Conservation (phyloP, 164 flowering plant species). For the Liquidambar formosana region DNA sequence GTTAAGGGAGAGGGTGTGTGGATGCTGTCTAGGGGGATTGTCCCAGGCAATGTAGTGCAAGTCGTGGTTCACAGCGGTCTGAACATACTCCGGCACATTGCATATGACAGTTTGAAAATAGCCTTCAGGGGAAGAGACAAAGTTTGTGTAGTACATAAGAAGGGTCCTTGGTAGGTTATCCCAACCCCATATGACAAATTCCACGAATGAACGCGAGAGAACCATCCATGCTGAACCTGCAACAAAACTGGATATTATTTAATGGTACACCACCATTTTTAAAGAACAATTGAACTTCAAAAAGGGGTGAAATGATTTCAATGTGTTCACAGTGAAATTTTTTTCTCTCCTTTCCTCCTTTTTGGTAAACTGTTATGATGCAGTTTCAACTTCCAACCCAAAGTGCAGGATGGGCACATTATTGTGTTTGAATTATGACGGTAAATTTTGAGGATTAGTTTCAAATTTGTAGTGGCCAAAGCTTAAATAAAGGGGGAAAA, state of each 20-base stretch:
- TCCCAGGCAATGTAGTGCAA: conserved; percentile 89
- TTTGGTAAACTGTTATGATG: no score
- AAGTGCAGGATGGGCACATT: no score
- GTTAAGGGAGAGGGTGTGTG: conserved; percentile 55
- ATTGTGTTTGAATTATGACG: no score
- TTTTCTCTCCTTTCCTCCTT: not conserved
- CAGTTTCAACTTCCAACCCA: no score
- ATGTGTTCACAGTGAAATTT: not conserved
- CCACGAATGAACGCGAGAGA: conserved; percentile 72
- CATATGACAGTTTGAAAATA: conserved; percentile 86
- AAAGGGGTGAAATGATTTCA: not conserved
- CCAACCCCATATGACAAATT: conserved; percentile 81
- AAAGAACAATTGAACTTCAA: not conserved
- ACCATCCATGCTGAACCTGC: conserved; percentile 94
- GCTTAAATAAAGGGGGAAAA: no score
- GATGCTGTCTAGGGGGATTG: conserved; percentile 76
- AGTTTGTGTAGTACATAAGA: conserved; percentile 86
- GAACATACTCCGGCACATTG: conserved; percentile 63
- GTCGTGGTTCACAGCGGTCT: conserved; percentile 68
- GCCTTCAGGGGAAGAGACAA: conserved; percentile 86
- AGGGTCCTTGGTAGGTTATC: conserved; percentile 82
- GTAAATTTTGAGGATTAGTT: no score
- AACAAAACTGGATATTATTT: not conserved
- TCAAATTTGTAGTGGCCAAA: no score
- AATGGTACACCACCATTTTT: not conserved